Evolutionary conservation across 1,284 basidiomycete species (phyloP).

Genomic region (Porogramme epimiltina): DNA sequence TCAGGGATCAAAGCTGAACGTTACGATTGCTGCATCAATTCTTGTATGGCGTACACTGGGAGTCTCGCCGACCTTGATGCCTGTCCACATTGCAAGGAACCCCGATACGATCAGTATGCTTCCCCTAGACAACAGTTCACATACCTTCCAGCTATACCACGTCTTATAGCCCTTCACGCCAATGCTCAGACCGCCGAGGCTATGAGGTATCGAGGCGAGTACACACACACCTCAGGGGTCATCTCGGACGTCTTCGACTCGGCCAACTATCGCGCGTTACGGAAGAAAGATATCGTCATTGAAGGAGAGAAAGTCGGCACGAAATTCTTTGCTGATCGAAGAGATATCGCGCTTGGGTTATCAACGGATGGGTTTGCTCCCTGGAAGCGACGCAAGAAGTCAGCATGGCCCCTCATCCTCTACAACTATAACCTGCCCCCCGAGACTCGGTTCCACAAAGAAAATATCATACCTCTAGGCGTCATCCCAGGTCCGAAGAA

Average conservation of each 20-base stretch:
- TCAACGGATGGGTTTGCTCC: constrained; percentile 40
- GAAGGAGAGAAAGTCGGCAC: constrained; percentile 4
- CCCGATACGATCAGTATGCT: constrained; percentile 23
- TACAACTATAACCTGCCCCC: constrained; percentile 43
- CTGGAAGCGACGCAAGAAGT: constrained; percentile 37
- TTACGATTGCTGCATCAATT: constrained; percentile 41
- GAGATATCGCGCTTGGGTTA: constrained; percentile 33
- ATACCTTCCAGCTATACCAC: constrained; percentile 20
- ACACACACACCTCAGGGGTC: constrained; percentile 2
- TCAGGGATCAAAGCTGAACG: constrained; percentile 31
- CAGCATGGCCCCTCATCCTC: constrained; percentile 43
- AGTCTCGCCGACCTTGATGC: constrained; percentile 18
- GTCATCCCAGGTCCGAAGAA: constrained; percentile 46
- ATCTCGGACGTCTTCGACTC: constrained; percentile 11
- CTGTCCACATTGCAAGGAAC: constrained; percentile 37
- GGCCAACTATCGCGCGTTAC: not conserved
- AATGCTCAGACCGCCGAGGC: constrained; percentile 9
- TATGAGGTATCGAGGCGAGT: constrained; percentile 25
- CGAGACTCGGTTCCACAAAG: constrained; percentile 30
- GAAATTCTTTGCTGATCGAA: constrained; percentile 23
- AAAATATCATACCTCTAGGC: constrained; percentile 36
- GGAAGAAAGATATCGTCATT: not conserved
- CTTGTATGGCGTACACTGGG: constrained; percentile 37
- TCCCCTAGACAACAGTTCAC: constrained; percentile 13
- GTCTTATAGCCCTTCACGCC: constrained; percentile 12